Percentiles rank a stretch among this genome's conserved stretches.
Conservation (phyloP, 2,329 filamentous ascomycete genomes). For the Bertia moriformis region DNA sequence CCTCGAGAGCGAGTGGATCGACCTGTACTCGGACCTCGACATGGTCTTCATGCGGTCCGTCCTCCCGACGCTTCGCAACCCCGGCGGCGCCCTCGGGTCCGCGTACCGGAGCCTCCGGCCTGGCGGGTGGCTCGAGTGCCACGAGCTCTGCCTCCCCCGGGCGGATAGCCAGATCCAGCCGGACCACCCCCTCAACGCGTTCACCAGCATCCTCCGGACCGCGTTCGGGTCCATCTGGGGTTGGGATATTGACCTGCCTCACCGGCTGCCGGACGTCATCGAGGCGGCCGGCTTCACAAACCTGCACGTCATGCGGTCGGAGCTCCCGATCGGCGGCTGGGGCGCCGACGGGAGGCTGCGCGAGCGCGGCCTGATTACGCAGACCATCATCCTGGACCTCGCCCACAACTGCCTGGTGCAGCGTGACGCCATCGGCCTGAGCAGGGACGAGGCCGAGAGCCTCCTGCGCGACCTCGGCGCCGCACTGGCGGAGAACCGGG, state of each 20-base stretch:
- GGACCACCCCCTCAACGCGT: conserved; percentile 16
- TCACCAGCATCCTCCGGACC: conserved; percentile 17
- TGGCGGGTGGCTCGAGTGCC: conserved; percentile 28
- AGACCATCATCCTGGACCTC: too few relatives aligned
- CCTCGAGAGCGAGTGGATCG: conserved; percentile 31
- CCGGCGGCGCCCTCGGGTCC: conserved; percentile 15
- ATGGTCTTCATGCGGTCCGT: conserved; percentile 29
- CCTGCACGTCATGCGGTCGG: conserved; percentile 8
- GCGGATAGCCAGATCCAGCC: conserved; percentile 18
- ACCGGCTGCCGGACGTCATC: conserved; percentile 18
- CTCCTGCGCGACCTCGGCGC: too few relatives aligned
- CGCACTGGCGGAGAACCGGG: too few relatives aligned
- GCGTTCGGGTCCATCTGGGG: conserved; percentile 20
- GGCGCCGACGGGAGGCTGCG: conserved; percentile 8
- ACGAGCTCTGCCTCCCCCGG: conserved; percentile 24
- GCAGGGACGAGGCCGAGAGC: too few relatives aligned
- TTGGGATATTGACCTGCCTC: conserved; percentile 21
- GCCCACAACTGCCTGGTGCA: too few relatives aligned
- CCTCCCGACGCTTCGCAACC: conserved; percentile 10
- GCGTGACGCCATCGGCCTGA: too few relatives aligned
- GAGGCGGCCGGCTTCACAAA: conserved; percentile 10
- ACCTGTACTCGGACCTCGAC: conserved; percentile 29
- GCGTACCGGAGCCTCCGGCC: conserved; percentile 19
- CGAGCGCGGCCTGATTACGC: too few relatives aligned
- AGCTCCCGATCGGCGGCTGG: conserved; percentile 13